These are phyloP conservation scores for Tricholoma furcatifolium DNA, from an alignment of 768 basidiomycete species.

Conservation along the genomic window DNA sequence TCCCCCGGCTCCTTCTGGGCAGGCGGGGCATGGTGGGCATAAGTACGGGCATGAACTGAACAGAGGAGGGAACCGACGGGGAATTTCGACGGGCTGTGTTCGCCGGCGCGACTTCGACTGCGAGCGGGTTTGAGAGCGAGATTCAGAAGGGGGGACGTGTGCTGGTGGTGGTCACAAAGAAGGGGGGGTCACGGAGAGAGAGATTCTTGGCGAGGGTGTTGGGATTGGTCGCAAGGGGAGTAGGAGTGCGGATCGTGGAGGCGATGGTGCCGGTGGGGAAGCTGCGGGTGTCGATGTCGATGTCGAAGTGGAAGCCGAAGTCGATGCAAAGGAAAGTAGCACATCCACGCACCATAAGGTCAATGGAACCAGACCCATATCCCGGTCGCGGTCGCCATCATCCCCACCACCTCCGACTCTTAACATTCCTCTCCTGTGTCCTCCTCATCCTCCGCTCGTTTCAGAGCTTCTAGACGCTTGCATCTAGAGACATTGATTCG, in stretches of 20 bases:
- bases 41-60: conserved; percentile 21
- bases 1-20: conserved; percentile 76
- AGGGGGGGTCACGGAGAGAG: background rate
- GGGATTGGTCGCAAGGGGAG: background rate
- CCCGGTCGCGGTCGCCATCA: too few species aligned
- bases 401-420: too few species aligned
- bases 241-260: background rate
- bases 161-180: background rate
- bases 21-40: conserved; percentile 32
- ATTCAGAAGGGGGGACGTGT: conserved; percentile 25
- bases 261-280: background rate
- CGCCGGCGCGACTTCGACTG: conserved; percentile 20
- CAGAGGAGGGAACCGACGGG: conserved; percentile 35
- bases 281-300: too few species aligned
- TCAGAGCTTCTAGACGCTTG: too few species aligned
- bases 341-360: too few species aligned
- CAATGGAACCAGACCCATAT: too few species aligned
- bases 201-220: background rate
- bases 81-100: conserved; percentile 46
- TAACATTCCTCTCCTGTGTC: too few species aligned
- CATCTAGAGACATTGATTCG: too few species aligned
- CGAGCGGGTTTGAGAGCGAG: conserved; percentile 30
- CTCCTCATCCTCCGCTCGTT: too few species aligned
- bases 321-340: too few species aligned
- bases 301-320: too few species aligned